A percentile compares a stretch with the other conserved stretches of the same genome.
Conservation (phyloP, 2,329 filamentous ascomycete species). For the Diaporthe vexans region DNA sequence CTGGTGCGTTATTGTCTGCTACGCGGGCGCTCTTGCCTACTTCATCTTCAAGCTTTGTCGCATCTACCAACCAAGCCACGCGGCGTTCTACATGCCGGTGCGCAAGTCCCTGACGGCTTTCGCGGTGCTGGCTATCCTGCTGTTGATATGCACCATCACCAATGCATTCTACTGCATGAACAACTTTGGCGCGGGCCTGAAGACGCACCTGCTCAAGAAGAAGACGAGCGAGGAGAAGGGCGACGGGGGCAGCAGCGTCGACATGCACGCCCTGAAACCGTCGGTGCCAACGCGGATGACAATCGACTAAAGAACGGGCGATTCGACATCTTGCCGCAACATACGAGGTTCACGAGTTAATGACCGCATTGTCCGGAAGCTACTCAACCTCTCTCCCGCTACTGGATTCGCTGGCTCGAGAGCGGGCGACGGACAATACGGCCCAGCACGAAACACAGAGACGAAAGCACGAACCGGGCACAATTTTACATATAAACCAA, state of each 20-base stretch:
- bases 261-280: slow-evolving; percentile 69
- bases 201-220: slow-evolving; percentile 80
- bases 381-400: slow-evolving; percentile 25
- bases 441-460: slow-evolving; percentile 41
- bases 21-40: slow-evolving; percentile 90
- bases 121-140: slow-evolving; percentile 89
- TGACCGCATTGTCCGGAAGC: slow-evolving; percentile 37
- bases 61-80: slow-evolving; percentile 82
- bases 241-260: slow-evolving; percentile 66
- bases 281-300: slow-evolving; percentile 71
- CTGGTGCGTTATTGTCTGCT: slow-evolving; percentile 83
- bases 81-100: slow-evolving; percentile 79
- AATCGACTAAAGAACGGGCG: slow-evolving; percentile 64
- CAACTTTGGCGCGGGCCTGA: slow-evolving; percentile 93
- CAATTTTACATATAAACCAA: slow-evolving; percentile 37
- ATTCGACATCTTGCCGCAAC: slow-evolving; percentile 23
- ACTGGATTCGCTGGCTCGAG: slow-evolving; percentile 30
- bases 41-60: slow-evolving; percentile 98
- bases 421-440: slow-evolving; percentile 33
- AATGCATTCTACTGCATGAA: slow-evolving; percentile 89
- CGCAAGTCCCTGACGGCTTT: slow-evolving; percentile 91
- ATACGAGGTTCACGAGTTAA: slow-evolving; percentile 37
- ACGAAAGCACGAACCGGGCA: slow-evolving; percentile 40
- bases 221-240: slow-evolving; percentile 66
- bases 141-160: slow-evolving; percentile 89